phyloP scores from a whole-genome alignment of 2,329 filamentous ascomycete species.

The Endocalyx cinctus region DNA sequence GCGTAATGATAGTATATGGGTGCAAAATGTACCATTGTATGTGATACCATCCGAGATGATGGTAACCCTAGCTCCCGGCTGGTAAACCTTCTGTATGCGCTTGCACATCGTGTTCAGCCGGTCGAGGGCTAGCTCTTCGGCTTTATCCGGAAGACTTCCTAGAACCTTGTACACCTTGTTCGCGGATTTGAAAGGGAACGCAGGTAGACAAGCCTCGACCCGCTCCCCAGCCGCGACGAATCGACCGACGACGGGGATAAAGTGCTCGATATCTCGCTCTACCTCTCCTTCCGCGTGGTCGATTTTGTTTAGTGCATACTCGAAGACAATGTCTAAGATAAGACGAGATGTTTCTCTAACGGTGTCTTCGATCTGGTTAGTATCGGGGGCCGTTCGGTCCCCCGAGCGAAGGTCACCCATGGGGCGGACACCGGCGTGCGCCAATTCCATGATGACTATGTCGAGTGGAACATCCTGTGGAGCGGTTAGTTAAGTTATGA shows the following conservation, averaged over 20 bases:
- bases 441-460: too few species aligned
- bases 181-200: slow-evolving; percentile 56
- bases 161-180: slow-evolving; percentile 48
- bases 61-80: slow-evolving; percentile 39
- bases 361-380: too few species aligned
- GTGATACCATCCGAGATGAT: slow-evolving; percentile 50
- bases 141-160: slow-evolving; percentile 46
- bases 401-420: too few species aligned
- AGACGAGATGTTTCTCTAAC: slow-evolving; percentile 3
- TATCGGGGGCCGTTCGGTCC: too few species aligned
- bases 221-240: slow-evolving; percentile 3
- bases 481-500: too few species aligned
- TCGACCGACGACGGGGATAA: slow-evolving; percentile 3
- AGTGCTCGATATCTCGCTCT: slow-evolving; percentile 3
- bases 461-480: too few species aligned
- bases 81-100: slow-evolving; percentile 39
- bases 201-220: slow-evolving; percentile 36
- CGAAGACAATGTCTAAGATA: slow-evolving; percentile 4
- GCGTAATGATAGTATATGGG: too few species aligned
- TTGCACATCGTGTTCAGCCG: slow-evolving; percentile 43
- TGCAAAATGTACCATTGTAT: slow-evolving; percentile 51
- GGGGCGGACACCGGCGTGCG: too few species aligned
- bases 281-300: slow-evolving; percentile 4
- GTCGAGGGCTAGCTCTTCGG: slow-evolving; percentile 45
- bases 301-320: slow-evolving; percentile 6